A percentile compares a stretch with the other conserved stretches of the same genome.
Evolutionary conservation across 148 eudicot species (phyloP).

Genomic region (Oxyria digyna): DNA sequence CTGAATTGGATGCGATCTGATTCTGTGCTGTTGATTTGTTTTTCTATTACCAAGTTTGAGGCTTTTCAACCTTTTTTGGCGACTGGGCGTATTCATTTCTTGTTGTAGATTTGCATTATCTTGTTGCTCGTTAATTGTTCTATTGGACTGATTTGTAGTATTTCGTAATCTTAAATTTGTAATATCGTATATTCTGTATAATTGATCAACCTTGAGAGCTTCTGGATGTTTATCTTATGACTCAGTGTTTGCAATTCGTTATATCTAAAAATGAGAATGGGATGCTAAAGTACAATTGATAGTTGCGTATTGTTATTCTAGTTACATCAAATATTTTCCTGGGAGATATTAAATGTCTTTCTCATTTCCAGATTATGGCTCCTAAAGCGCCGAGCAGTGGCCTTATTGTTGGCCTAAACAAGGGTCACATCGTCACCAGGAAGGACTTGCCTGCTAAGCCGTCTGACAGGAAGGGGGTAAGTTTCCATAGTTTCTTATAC

Average conservation of each 20-base stretch:
- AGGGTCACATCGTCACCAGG: conserved; percentile 34
- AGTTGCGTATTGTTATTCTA: neutral
- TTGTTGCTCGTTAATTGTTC: neutral
- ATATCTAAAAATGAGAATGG: neutral
- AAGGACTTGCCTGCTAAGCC: conserved; percentile 31
- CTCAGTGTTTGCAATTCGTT: too few species aligned
- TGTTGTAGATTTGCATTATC: neutral
- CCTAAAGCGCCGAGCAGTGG: conserved; percentile 31
- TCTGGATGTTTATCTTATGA: too few species aligned
- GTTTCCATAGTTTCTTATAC: too few species aligned
- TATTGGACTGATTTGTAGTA: neutral
- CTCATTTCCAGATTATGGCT: conserved; percentile 22
- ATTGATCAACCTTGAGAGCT: too few species aligned
- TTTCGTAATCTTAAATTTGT: too few species aligned
- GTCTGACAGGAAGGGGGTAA: conserved; percentile 35
- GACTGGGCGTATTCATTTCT: neutral
- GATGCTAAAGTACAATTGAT: neutral
- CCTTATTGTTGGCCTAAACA: conserved; percentile 34
- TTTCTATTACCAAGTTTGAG: neutral
- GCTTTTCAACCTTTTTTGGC: neutral
- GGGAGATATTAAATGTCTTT: neutral
- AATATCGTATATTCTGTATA: too few species aligned
- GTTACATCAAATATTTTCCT: neutral
- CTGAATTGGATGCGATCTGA: neutral
- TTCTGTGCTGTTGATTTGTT: neutral